These are phyloP conservation scores for Colletotrichum theobromicola DNA, from an alignment of 2,329 filamentous ascomycete genomes.

Conservation along the genomic window DNA sequence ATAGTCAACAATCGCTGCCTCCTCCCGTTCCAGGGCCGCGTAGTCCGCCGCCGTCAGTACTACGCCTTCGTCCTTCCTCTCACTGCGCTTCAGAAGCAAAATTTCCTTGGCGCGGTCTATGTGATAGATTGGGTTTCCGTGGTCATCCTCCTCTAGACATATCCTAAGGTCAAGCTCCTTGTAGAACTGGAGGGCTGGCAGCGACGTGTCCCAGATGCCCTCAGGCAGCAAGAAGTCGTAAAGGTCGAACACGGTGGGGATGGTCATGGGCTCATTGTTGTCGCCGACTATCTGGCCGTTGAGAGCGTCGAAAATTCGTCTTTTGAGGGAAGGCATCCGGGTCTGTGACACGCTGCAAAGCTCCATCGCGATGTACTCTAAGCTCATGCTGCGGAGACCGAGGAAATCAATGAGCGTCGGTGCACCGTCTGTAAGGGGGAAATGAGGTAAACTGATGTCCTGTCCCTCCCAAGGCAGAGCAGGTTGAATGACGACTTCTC, in stretches of 20 bases:
- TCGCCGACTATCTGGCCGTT: conserved; percentile 75
- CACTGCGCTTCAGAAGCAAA: conserved; percentile 71
- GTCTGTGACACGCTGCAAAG: conserved; percentile 78
- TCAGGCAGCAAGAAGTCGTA: conserved; percentile 81
- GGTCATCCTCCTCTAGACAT: conserved; percentile 66
- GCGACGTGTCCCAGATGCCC: conserved; percentile 52
- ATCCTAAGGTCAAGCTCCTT: conserved; percentile 69
- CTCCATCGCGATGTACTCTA: conserved; percentile 87
- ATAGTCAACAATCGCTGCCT: conserved; percentile 63
- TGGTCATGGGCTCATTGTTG: conserved; percentile 68
- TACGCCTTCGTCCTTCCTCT: conserved; percentile 55
- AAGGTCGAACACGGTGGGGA: conserved; percentile 85
- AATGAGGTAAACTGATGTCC: conserved; percentile 64
- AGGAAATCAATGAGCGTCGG: conserved; percentile 79
- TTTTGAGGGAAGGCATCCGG: conserved; percentile 72
- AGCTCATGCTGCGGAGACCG: conserved; percentile 73
- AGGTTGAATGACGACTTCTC: conserved; percentile 72
- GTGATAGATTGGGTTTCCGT: conserved; percentile 67
- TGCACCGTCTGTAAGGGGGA: conserved; percentile 72
- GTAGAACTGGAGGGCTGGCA: conserved; percentile 65
- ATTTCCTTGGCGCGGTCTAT: conserved; percentile 75
- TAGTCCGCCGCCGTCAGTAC: conserved; percentile 56
- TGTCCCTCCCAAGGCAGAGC: conserved; percentile 77
- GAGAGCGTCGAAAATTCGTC: conserved; percentile 73
- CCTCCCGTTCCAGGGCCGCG: conserved; percentile 60